A percentile compares a stretch with the other conserved stretches of the same genome.
Evolutionary conservation across 768 basidiomycete species (phyloP).

Genomic region (Leccinum variicolor): DNA sequence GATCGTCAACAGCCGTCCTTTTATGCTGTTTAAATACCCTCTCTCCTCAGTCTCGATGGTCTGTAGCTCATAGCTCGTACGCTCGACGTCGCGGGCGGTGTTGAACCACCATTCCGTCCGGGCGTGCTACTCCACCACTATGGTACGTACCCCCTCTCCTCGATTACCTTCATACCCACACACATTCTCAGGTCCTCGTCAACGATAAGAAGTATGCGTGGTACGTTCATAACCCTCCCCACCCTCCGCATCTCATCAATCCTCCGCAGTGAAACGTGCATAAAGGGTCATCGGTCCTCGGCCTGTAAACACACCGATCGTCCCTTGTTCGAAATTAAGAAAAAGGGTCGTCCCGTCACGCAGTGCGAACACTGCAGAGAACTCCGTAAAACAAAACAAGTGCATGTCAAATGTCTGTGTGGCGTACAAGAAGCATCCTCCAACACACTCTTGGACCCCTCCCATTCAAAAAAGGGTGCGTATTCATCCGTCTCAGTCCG

Average conservation of each 20-base stretch:
- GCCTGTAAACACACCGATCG: conserved; percentile 86
- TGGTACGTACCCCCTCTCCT: conserved; percentile 38
- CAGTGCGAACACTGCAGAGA: conserved; percentile 52
- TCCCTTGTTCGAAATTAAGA: conserved; percentile 79
- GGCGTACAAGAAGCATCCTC: conserved; percentile 36
- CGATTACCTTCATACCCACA: not conserved
- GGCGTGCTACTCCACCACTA: conserved; percentile 16
- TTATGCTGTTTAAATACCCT: conserved; percentile 47
- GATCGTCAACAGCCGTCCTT: conserved; percentile 44
- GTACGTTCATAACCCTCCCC: conserved; percentile 40
- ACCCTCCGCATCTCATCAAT: conserved; percentile 5
- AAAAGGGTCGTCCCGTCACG: conserved; percentile 55
- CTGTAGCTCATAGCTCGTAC: conserved; percentile 43
- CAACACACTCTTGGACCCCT: conserved; percentile 19
- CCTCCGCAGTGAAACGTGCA: conserved; percentile 77
- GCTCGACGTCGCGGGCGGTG: conserved; percentile 59
- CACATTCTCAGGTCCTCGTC: conserved; percentile 55
- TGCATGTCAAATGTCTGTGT: conserved; percentile 43
- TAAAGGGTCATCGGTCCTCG: conserved; percentile 91
- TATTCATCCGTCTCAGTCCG: conserved; percentile 12
- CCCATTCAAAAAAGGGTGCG: conserved; percentile 63
- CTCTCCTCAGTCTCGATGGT: conserved; percentile 27
- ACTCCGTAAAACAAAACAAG: conserved; percentile 43
- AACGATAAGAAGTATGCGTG: conserved; percentile 81
- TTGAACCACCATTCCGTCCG: conserved; percentile 36